A percentile compares a stretch with the other conserved stretches of the same genome.
These are phyloP conservation scores for Aspergillus sp. DNA, from an alignment of 2,329 filamentous ascomycete genomes.

Conservation along the genomic window DNA sequence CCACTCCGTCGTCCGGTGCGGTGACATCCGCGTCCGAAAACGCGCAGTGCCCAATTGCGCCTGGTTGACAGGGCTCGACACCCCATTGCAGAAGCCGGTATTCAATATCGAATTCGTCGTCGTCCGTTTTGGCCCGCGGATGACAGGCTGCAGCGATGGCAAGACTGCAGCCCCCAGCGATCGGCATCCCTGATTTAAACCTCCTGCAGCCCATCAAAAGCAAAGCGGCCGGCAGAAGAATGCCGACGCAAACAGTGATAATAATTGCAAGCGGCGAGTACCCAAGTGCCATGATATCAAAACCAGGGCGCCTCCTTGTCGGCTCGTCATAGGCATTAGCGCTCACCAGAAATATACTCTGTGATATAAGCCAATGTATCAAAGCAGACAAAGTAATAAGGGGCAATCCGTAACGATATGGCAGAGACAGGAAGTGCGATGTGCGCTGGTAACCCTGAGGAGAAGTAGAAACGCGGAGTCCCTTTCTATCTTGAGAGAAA, in stretches of 20 bases:
- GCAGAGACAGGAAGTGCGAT: too few relatives aligned
- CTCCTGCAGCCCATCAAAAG: conserved; percentile 17
- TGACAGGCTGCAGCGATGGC: conserved; percentile 37
- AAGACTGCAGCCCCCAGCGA: conserved; percentile 32
- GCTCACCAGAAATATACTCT: neutral
- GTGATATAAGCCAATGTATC: neutral
- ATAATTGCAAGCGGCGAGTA: neutral
- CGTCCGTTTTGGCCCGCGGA: neutral
- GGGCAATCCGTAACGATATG: too few relatives aligned
- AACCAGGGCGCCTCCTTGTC: neutral
- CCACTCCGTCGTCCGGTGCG: neutral
- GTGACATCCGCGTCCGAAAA: neutral
- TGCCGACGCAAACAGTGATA: neutral
- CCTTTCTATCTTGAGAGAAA: too few relatives aligned
- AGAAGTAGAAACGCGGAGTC: too few relatives aligned
- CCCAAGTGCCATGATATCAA: neutral
- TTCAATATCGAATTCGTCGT: neutral
- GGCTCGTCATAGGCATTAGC: neutral
- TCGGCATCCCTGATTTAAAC: conserved; percentile 25
- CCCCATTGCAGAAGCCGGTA: neutral
- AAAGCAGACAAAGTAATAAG: too few relatives aligned
- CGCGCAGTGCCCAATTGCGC: neutral
- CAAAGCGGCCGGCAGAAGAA: neutral
- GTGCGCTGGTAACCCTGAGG: too few relatives aligned
- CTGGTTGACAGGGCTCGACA: neutral